Evolutionary conservation across 176 grass and related monocot genomes (phyloP), one percentile per base, ranked within the genome.

Genomic region (Bonia amplexicaulis): DNA sequence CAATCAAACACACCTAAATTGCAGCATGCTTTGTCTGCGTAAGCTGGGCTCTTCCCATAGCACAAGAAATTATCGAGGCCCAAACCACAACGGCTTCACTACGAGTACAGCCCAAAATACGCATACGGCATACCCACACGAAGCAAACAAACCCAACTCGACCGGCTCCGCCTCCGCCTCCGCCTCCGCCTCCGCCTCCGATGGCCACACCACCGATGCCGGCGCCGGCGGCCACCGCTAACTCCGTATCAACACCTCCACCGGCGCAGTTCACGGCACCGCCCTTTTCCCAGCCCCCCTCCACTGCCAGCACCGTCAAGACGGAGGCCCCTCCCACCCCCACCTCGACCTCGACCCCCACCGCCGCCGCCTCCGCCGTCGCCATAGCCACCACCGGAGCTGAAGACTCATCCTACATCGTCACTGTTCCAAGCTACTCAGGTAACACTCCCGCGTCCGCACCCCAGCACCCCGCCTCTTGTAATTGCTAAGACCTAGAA

Each of bases 361-460:
- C 80, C 85, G 11, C 61, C 41, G 46, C 42, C 82, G 20, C 40
- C 23, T 47, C 61, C 46, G 33, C 80, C 85, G 11, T 60, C 40
- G 46, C 42, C 82, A 15, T 26, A 4, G 37, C 51, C 27, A 63
- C 60, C 13, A 37, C 80, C 8, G 69, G 46, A 23, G 47, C 74
- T 12, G 78, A 86, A 61, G 71, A 85, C 9, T 51, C 87, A 2
- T 76, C 93, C n/a, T 90, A 84, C 86, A 90, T 80, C 63, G 89
- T 98, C 78, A 88, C 88, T 59, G 84, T 98, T 19, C 96, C 96
- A 52, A 98, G 96, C 72, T 98, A 92, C 77, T 94, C 96, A 77
- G 93, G 96, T 98, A 76, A 85, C 1, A 17, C 26, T 26, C 53
- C 44, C 4, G 20, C 23, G 4, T 58, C 73, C 23, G 22, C 19